phyloP scores from a whole-genome alignment of 2,329 filamentous ascomycete genomes.

The Aotearoamyces nothofagi region DNA sequence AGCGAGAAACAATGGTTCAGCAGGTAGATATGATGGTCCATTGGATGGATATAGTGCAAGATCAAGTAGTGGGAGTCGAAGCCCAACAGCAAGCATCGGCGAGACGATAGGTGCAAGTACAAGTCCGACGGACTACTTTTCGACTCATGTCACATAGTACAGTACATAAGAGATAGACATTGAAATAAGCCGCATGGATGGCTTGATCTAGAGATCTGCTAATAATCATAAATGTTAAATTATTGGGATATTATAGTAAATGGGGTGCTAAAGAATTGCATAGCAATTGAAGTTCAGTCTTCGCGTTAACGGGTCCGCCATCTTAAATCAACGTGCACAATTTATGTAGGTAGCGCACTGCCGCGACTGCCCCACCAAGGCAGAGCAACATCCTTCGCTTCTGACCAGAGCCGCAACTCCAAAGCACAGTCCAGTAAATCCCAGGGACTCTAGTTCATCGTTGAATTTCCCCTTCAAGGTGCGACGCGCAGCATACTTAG shows the following conservation, averaged over 20 bases:
- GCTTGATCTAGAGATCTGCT: neutral
- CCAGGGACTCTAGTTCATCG: too few species aligned
- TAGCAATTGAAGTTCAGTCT: too few species aligned
- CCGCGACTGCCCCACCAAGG: neutral
- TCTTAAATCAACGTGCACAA: too few species aligned
- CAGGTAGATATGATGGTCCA: conserved; percentile 19
- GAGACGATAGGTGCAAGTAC: neutral
- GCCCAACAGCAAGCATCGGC: conserved; percentile 5
- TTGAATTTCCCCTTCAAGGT: too few species aligned
- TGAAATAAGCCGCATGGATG: neutral
- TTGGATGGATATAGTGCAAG: conserved; percentile 16
- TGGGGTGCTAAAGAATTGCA: neutral
- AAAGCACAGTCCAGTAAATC: too few species aligned
- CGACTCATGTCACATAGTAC: too few species aligned
- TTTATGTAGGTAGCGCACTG: neutral
- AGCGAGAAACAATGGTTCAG: conserved; percentile 5
- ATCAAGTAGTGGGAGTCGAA: conserved; percentile 12
- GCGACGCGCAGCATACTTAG: too few species aligned
- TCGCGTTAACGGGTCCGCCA: too few species aligned
- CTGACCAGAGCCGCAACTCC: neutral
- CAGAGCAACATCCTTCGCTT: too few species aligned
- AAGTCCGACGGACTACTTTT: neutral
- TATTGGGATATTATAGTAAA: neutral
- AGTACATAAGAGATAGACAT: neutral
- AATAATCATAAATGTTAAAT: neutral